Percentiles rank a stretch among this genome's conserved stretches.
These are phyloP conservation scores for Phaeodactylum tricornutum DNA, from an alignment of 108 stramenopile species.

Conservation along the genomic window DNA sequence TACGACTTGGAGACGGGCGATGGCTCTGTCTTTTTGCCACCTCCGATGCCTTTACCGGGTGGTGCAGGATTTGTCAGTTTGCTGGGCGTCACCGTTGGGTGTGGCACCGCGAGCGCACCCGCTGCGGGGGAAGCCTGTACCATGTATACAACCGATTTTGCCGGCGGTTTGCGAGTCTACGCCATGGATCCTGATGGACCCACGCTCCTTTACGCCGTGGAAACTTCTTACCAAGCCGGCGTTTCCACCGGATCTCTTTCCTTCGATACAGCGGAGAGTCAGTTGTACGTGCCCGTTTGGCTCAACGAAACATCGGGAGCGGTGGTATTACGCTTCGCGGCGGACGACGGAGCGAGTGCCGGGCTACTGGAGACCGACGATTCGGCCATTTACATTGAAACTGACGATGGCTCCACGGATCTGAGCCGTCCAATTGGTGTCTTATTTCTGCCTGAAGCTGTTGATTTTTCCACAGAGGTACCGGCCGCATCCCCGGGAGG, in stretches of 20 bases:
- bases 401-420: too few relatives aligned
- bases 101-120: not conserved
- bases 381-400: too few relatives aligned
- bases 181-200: conserved; percentile 4
- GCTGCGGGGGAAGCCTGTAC: conserved; percentile 1
- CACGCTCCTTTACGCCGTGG: too few relatives aligned
- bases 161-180: conserved; percentile 7
- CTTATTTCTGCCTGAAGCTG: too few relatives aligned
- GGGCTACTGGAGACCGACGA: too few relatives aligned
- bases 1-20: conserved; percentile 8
- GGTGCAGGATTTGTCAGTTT: conserved; percentile 3
- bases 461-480: too few relatives aligned
- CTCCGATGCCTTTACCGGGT: not conserved
- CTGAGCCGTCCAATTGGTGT: too few relatives aligned
- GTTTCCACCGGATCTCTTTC: too few relatives aligned
- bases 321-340: not conserved
- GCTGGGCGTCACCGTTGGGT: conserved; percentile 5
- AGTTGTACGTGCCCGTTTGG: too few relatives aligned
- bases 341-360: not conserved
- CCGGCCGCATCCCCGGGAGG: too few relatives aligned
- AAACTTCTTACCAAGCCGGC: too few relatives aligned
- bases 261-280: too few relatives aligned
- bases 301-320: not conserved
- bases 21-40: conserved; percentile 5
- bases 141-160: conserved; percentile 9